phyloP scores from a whole-genome alignment of 202 grass and related monocot genomes.

The Elaeis oleifera region DNA sequence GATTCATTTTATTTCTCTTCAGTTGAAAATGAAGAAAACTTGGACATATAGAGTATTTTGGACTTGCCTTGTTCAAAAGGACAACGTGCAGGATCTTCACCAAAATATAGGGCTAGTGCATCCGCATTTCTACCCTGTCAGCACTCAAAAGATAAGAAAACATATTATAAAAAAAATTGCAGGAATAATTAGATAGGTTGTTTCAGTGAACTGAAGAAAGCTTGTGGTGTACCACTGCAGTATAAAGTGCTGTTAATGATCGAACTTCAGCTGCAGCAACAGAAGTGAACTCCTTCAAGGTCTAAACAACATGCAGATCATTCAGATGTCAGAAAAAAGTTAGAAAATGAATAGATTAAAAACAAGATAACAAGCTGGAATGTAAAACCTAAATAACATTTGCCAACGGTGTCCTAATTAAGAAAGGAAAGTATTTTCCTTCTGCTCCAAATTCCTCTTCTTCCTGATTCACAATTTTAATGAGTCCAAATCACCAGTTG shows the following conservation, averaged over 20 bases:
- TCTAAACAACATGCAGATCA: slow-evolving; percentile 31
- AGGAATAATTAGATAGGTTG: slow-evolving; percentile 4
- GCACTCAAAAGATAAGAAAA: slow-evolving; percentile 18
- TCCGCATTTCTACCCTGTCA: slow-evolving; percentile 92
- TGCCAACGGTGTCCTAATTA: not conserved
- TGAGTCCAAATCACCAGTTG: too few species aligned
- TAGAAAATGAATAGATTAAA: not conserved
- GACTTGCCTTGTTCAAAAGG: slow-evolving; percentile 97
- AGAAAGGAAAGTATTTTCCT: not conserved
- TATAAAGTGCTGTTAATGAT: slow-evolving; percentile 72
- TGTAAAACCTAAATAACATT: not conserved
- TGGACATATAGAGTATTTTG: not conserved
- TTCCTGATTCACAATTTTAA: too few species aligned
- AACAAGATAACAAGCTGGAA: not conserved
- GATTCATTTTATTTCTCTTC: not conserved
- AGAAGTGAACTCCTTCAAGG: slow-evolving; percentile 76
- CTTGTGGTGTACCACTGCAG: slow-evolving; percentile 61
- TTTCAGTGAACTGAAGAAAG: slow-evolving; percentile 1
- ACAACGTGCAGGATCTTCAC: slow-evolving; percentile 91
- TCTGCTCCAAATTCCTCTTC: too few species aligned
- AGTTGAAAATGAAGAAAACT: slow-evolving; percentile 1
- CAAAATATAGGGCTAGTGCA: slow-evolving; percentile 86
- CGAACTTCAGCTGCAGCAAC: slow-evolving; percentile 79
- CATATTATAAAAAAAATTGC: slow-evolving; percentile 5
- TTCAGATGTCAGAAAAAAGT: not conserved